Base-by-base conservation (phyloP, 1,139 yeast genomes). In the Lodderomyces parapsilosis region DNA sequence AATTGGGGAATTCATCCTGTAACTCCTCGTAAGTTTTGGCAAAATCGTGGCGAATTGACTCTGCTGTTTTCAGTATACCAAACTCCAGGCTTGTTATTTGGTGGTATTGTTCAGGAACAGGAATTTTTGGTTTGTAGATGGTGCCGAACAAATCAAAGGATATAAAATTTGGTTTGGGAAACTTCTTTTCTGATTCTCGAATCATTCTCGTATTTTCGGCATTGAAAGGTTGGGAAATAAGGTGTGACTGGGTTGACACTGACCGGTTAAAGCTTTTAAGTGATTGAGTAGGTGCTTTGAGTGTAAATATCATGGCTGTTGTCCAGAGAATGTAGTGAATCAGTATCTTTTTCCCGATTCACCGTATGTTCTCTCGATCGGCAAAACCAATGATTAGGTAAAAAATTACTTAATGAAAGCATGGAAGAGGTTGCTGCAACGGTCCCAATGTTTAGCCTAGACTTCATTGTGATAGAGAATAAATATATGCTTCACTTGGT, bases 71-170 rank as follows among this genome's bases (percentile, higher is more conserved):
- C 1, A 57, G 44, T 5, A 80, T 50, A 0, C 83, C 83, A 56
- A 71, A 71, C 41, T 63, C 65, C 13, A 59, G 56, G 2, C 49
- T 37, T 1, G 79, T 80, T 4, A 81, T 69, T 3, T 65, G 60
- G 40, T 71, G 66, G 54, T 84, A 84, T 48, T 78, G 83, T 28
- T 65, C 61, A 34, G 76, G 60, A 0, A 83, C 75, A 0, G 86
- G 78, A 18, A 60, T 62, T n/a, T 64, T 66, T 1, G 89, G 86
- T 0, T 76, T 65, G 55, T 81, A 83, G 8, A 84, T 58, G 0
- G 90, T 83, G 36, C 81, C 83, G 60, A 81, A 83, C 0, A 83
- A 84, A 60, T 84, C 91, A 47, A 84, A 74, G 0, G 89, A 79
- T 0, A 84, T 61, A 11, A 82, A 57, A 33, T 65, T 66, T 2